Conservation (phyloP, 1,284 basidiomycete species). For the Xanthoconium separans region DNA sequence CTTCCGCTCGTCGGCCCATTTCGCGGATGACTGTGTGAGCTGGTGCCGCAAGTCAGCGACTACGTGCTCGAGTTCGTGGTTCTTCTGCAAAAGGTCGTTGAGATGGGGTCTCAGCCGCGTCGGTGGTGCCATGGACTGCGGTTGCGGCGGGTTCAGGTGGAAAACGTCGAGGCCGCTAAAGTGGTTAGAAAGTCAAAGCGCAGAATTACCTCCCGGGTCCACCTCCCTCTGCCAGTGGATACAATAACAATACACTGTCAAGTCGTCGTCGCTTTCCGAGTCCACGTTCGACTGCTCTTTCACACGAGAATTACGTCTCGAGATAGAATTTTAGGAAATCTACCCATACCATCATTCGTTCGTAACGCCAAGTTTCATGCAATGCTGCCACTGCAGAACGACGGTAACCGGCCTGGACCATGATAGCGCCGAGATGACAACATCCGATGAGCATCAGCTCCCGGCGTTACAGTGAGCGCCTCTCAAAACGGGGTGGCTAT, state of each 20-base stretch:
- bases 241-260: neutral
- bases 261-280: neutral
- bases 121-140: slow-evolving; percentile 24
- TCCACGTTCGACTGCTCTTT: slow-evolving; percentile 8
- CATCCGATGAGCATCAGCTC: neutral
- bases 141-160: neutral
- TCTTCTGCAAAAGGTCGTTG: slow-evolving; percentile 29
- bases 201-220: neutral
- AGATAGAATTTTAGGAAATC: neutral
- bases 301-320: slow-evolving; percentile 17
- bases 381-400: neutral
- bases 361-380: neutral
- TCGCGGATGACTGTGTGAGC: slow-evolving; percentile 30
- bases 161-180: neutral
- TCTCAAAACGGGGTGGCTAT: neutral
- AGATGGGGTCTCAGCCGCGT: slow-evolving; percentile 28
- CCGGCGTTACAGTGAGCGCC: neutral
- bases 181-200: neutral
- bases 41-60: slow-evolving; percentile 31
- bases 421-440: neutral
- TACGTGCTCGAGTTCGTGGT: slow-evolving; percentile 29
- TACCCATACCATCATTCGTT: neutral
- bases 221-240: neutral
- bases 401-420: neutral
- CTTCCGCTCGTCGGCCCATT: slow-evolving; percentile 32